A percentile compares a stretch with the other conserved stretches of the same genome.
phyloP scores from a whole-genome alignment of 2,329 filamentous ascomycete species.

The Alternaria gaisen region DNA sequence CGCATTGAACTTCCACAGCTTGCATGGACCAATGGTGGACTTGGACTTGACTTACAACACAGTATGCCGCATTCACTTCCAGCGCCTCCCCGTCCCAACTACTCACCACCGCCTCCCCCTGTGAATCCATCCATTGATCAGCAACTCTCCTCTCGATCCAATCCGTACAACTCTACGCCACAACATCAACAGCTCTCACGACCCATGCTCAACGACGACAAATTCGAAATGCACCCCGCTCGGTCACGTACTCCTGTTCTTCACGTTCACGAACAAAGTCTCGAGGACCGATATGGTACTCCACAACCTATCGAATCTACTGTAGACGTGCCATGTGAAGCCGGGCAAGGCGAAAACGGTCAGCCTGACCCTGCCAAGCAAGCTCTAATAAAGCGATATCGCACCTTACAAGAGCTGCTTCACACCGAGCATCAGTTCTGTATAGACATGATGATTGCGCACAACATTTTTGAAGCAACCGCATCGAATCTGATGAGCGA shows the following conservation, averaged over 20 bases:
- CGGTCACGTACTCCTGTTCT: slow-evolving; percentile 34
- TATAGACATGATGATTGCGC: slow-evolving; percentile 94
- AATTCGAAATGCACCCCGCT: slow-evolving; percentile 35
- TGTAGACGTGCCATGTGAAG: slow-evolving; percentile 14
- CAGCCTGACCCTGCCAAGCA: slow-evolving; percentile 35
- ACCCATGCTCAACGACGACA: slow-evolving; percentile 22
- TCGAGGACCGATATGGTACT: slow-evolving; percentile 31
- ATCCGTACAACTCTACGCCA: slow-evolving; percentile 23
- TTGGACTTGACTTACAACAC: slow-evolving; percentile 57
- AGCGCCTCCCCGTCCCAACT: slow-evolving; percentile 54
- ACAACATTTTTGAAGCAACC: slow-evolving; percentile 97
- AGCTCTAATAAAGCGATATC: slow-evolving; percentile 75
- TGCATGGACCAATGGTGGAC: slow-evolving; percentile 47
- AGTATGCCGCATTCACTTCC: slow-evolving; percentile 39
- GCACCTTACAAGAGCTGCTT: slow-evolving; percentile 89
- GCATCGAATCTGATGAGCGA: slow-evolving; percentile 79
- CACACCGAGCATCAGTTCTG: slow-evolving; percentile 93
- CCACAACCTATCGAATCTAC: slow-evolving; percentile 25
- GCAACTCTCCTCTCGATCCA: slow-evolving; percentile 13
- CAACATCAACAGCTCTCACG: slow-evolving; percentile 20
- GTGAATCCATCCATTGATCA: slow-evolving; percentile 26
- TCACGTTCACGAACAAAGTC: slow-evolving; percentile 26
- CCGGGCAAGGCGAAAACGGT: slow-evolving; percentile 25
- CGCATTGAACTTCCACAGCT: slow-evolving; percentile 49
- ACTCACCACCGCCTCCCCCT: slow-evolving; percentile 58